Percentiles rank a stretch among this genome's conserved stretches.
Conservation (phyloP, 2,329 filamentous ascomycete species). For the Penicillium sp. region DNA sequence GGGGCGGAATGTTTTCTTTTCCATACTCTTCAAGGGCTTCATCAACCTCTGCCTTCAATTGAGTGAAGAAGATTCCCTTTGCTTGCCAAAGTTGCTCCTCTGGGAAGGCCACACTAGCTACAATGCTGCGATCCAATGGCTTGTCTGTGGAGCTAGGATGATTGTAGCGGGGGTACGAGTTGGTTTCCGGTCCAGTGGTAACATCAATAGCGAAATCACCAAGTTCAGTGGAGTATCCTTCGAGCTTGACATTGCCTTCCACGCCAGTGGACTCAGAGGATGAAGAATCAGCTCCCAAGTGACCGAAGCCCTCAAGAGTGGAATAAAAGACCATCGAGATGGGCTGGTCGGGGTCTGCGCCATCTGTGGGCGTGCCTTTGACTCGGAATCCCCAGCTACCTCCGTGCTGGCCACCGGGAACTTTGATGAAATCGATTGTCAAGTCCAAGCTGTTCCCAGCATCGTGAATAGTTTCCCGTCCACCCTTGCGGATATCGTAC, state of each 20-base stretch:
- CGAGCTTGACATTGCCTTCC: slow-evolving; percentile 64
- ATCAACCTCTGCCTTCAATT: slow-evolving; percentile 65
- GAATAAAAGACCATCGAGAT: slow-evolving; percentile 81
- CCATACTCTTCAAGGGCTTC: slow-evolving; percentile 59
- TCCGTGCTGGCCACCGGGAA: slow-evolving; percentile 79
- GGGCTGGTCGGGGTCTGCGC: slow-evolving; percentile 65
- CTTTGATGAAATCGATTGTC: slow-evolving; percentile 89
- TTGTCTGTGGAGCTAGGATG: slow-evolving; percentile 69
- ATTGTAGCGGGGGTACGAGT: slow-evolving; percentile 53
- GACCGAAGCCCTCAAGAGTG: slow-evolving; percentile 72
- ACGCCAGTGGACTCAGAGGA: slow-evolving; percentile 53
- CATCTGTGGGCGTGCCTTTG: slow-evolving; percentile 73
- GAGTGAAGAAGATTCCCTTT: slow-evolving; percentile 64
- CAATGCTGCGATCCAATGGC: slow-evolving; percentile 72
- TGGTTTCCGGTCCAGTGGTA: slow-evolving; percentile 67
- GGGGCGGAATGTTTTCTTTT: slow-evolving; percentile 70
- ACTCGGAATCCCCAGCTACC: slow-evolving; percentile 91
- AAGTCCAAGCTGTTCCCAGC: slow-evolving; percentile 84
- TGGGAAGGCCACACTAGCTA: slow-evolving; percentile 68
- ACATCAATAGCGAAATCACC: slow-evolving; percentile 78
- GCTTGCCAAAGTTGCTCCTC: slow-evolving; percentile 78
- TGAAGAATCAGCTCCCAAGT: slow-evolving; percentile 60
- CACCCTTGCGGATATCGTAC: slow-evolving; percentile 85
- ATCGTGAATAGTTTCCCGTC: slow-evolving; percentile 87
- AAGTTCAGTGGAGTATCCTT: slow-evolving; percentile 68